A percentile compares a stretch with the other conserved stretches of the same genome.
phyloP scores from a whole-genome alignment of 73 alveolate genomes.

The Tetrahymena borealis region DNA sequence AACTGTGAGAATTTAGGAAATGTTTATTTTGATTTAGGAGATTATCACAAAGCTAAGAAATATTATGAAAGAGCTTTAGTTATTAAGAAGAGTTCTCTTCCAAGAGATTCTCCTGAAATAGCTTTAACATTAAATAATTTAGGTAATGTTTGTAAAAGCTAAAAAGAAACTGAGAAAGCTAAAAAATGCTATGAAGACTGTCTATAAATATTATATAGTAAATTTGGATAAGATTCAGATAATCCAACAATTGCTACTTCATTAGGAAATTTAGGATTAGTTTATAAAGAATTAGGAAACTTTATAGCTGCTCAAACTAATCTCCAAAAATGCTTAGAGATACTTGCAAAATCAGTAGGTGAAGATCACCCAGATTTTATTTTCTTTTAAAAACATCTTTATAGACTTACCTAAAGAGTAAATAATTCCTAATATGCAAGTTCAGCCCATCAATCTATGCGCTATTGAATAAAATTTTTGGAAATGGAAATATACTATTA shows the following conservation, averaged over 20 bases:
- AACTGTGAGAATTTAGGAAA: conserved; percentile 30
- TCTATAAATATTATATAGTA: conserved; percentile 2
- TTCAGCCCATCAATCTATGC: neutral
- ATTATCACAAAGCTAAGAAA: conserved; percentile 36
- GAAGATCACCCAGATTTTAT: conserved; percentile 38
- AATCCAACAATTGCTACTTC: conserved; percentile 32
- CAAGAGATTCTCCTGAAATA: conserved; percentile 24
- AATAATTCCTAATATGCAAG: neutral
- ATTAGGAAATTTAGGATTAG: conserved; percentile 27
- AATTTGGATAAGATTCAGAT: conserved; percentile 9
- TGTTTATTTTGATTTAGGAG: conserved; percentile 40
- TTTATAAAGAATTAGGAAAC: conserved; percentile 24
- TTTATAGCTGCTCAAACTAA: neutral
- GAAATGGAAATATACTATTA: neutral
- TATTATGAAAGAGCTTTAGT: conserved; percentile 36
- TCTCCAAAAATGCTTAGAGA: conserved; percentile 18
- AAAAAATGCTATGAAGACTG: conserved; percentile 31
- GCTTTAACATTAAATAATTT: conserved; percentile 41
- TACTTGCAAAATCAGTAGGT: conserved; percentile 6
- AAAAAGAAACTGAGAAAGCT: conserved; percentile 25
- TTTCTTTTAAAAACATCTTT: conserved; percentile 22
- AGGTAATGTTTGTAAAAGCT: conserved; percentile 36
- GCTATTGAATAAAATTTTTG: neutral
- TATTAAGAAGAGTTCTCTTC: conserved; percentile 31
- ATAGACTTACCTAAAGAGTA: neutral